Conservation (phyloP, 306 rosid species). For the Trifolium subterraneum region DNA sequence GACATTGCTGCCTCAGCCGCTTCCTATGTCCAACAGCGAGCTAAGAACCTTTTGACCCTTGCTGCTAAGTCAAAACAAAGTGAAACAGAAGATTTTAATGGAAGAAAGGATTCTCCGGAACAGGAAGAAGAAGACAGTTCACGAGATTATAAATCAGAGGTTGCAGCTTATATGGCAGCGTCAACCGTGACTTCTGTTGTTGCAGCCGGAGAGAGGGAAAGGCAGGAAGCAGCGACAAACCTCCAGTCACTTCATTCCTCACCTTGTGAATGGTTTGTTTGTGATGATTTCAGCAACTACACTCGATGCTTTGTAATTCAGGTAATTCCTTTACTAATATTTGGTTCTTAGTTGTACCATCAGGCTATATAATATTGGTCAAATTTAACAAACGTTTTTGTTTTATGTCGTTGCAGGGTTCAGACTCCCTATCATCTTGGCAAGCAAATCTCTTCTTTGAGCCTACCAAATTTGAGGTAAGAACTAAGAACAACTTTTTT, state of each 20-base stretch:
- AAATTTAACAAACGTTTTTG: conserved; percentile 22
- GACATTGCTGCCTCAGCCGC: conserved; percentile 92
- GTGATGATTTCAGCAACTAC: conserved; percentile 74
- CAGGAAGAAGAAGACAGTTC: conserved; percentile 53
- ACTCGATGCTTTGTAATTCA: conserved; percentile 92
- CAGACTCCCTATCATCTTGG: conserved; percentile 92
- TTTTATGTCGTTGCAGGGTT: conserved; percentile 65
- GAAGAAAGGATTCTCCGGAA: conserved; percentile 28
- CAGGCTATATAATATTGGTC: background rate
- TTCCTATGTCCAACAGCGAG: conserved; percentile 67
- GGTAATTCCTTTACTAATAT: conserved; percentile 50
- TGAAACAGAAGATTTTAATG: conserved; percentile 33
- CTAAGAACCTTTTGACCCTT: conserved; percentile 54
- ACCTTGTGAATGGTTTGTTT: conserved; percentile 96
- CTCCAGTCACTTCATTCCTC: conserved; percentile 88
- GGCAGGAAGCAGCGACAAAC: conserved; percentile 76
- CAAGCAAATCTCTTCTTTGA: conserved; percentile 95
- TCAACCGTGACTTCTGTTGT: conserved; percentile 91
- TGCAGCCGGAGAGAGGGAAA: conserved; percentile 85
- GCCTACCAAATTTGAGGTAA: conserved; percentile 92
- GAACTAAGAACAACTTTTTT: conserved; percentile 29
- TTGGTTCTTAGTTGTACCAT: background rate
- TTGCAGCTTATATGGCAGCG: conserved; percentile 81
- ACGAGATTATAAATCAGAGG: conserved; percentile 66
- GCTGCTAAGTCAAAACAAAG: conserved; percentile 49